Evolutionary conservation across 305 asterid genomes (phyloP), one percentile per base, ranked within the genome.

Genomic region (Andrographis paniculata): DNA sequence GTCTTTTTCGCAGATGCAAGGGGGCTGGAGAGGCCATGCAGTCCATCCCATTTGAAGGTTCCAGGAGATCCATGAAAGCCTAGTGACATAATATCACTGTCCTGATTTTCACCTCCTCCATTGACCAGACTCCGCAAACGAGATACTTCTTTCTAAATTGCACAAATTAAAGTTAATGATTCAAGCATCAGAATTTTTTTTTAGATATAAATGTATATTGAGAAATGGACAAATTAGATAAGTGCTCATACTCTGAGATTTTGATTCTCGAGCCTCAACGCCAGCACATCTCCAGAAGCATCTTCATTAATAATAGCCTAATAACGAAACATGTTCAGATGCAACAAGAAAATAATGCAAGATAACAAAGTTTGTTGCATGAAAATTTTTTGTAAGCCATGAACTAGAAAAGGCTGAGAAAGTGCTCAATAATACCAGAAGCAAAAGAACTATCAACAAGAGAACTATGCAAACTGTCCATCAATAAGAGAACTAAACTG

Each of bases 301-400:
- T 83, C 99, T 69, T 91, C 99, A 49, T 91, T 91, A 42, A 91
- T 76, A 59, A 91, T 79, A 59, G 99, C 99, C 99, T 91, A 66
- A 50, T 35, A 54, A 52, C 59, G 52, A 41, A 60, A 60, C 48
- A 52, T 27, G 9, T 12, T 38, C 58, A 17, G 46, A 42, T 53
- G 50, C 55, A 31, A 54, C 50, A 17, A 52, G 16, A 55, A 58
- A 48, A 42, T 13, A 17, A 53, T 31, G 55, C 12, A 51, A 38
- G 12, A 45, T 7, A 45, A 12, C 6, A 18, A 21, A 24, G 1
- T 6, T 9, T 6, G 22, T 4, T 20, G 14, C 1, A 20, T 20
- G 15, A 45, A 21, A 35, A 35, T 2, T 12, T 35, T 12, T 4
- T 35, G 0, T 35, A 15, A 35, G 2, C 6, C 15, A 27, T 44